Evolutionary conservation across 768 basidiomycete genomes (phyloP).

Genomic region (Pseudohyphozyma bogoriensis): DNA sequence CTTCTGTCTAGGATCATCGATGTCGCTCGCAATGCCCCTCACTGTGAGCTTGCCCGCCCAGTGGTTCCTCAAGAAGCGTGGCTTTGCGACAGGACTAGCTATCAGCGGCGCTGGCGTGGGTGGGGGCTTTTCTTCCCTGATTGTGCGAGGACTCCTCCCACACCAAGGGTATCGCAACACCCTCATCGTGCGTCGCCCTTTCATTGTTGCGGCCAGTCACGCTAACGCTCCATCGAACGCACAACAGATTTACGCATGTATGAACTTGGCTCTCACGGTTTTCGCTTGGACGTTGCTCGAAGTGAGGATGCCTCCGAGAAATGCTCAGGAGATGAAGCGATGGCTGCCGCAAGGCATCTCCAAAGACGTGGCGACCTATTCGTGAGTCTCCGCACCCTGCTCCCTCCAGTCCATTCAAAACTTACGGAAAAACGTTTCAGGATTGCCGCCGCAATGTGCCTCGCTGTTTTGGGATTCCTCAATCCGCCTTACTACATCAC

Average conservation of each 20-base stretch:
- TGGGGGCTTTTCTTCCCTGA: slow-evolving; percentile 29
- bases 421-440: too few relatives aligned
- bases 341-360: too few relatives aligned
- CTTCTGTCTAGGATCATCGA: slow-evolving; percentile 2
- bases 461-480: not conserved
- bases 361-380: too few relatives aligned
- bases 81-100: slow-evolving; percentile 33
- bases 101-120: slow-evolving; percentile 34
- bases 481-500: slow-evolving; percentile 14
- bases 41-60: slow-evolving; percentile 13
- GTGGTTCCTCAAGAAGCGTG: slow-evolving; percentile 34
- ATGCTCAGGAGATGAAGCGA: too few relatives aligned
- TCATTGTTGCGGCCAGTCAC: not conserved
- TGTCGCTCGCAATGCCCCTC: not conserved
- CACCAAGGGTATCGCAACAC: slow-evolving; percentile 32
- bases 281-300: not conserved
- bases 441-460: not conserved
- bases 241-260: not conserved
- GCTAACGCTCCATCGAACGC: not conserved
- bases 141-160: slow-evolving; percentile 29
- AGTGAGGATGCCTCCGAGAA: not conserved
- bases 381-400: not conserved
- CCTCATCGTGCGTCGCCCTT: slow-evolving; percentile 26
- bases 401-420: too few relatives aligned
- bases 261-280: not conserved